These are phyloP conservation scores for Aureobasidium sp. DNA, from an alignment of 2,329 filamentous ascomycete species.

Conservation along the genomic window DNA sequence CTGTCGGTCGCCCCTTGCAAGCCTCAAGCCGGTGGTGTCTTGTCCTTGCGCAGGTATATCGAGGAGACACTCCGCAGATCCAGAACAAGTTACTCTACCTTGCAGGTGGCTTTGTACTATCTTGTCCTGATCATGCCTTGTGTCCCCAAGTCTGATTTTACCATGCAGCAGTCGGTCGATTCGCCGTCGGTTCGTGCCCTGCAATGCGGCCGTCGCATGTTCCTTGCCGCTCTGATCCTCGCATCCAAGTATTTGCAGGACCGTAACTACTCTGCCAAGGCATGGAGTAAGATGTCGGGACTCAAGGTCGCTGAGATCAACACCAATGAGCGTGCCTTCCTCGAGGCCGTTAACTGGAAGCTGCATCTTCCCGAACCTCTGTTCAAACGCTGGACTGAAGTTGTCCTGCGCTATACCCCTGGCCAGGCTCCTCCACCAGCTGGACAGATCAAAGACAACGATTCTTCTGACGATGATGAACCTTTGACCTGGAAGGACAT, in stretches of 20 bases:
- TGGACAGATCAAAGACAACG: slow-evolving; percentile 16
- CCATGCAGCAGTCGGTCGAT: slow-evolving; percentile 74
- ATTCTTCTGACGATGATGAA: slow-evolving; percentile 10
- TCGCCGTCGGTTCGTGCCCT: slow-evolving; percentile 68
- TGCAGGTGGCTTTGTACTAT: slow-evolving; percentile 96
- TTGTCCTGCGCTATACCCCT: slow-evolving; percentile 79
- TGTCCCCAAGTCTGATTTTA: slow-evolving; percentile 76
- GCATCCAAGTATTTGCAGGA: slow-evolving; percentile 98
- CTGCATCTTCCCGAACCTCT: slow-evolving; percentile 84
- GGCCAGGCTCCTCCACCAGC: slow-evolving; percentile 29
- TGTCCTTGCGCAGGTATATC: slow-evolving; percentile 91
- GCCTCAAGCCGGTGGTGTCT: slow-evolving; percentile 53
- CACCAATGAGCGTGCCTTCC: slow-evolving; percentile 88
- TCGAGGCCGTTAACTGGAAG: slow-evolving; percentile 86
- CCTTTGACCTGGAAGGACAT: slow-evolving; percentile 37
- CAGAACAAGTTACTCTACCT: slow-evolving; percentile 91
- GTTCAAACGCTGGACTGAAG: slow-evolving; percentile 90
- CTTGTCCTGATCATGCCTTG: slow-evolving; percentile 88
- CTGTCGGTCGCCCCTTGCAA: slow-evolving; percentile 66
- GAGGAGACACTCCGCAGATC: slow-evolving; percentile 94
- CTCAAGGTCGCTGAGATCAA: slow-evolving; percentile 90
- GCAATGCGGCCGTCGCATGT: slow-evolving; percentile 96
- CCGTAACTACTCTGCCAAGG: slow-evolving; percentile 91
- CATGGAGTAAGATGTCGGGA: slow-evolving; percentile 99
- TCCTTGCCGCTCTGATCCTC: slow-evolving; percentile 85